phyloP scores from a whole-genome alignment of 2,329 filamentous ascomycete genomes.

The Colletotrichum tanaceti region DNA sequence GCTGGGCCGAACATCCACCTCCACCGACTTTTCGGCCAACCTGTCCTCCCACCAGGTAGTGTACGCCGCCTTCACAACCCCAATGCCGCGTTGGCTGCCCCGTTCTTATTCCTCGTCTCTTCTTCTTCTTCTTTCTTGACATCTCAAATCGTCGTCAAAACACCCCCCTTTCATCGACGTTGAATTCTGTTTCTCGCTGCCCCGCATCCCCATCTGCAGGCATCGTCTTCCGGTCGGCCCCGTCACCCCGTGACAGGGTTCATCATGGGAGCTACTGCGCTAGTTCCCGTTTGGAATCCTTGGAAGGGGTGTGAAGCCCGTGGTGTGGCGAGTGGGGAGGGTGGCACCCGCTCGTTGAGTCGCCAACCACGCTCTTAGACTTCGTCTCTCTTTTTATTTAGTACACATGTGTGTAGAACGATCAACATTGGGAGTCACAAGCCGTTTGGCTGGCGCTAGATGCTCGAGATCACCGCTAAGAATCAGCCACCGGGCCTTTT shows the following conservation, averaged over 20 bases:
- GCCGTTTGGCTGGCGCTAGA: slow-evolving; percentile 11
- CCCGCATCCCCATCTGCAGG: slow-evolving; percentile 40
- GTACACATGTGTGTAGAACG: slow-evolving; percentile 24
- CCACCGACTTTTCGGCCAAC: slow-evolving; percentile 38
- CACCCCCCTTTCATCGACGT: slow-evolving; percentile 36
- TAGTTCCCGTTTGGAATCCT: slow-evolving; percentile 40
- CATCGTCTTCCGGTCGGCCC: slow-evolving; percentile 33
- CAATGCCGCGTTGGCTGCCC: background rate
- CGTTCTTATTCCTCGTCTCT: background rate
- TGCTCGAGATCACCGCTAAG: background rate
- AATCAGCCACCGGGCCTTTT: slow-evolving; percentile 15
- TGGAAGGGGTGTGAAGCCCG: slow-evolving; percentile 36
- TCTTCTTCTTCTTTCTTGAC: background rate
- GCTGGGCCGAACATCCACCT: slow-evolving; percentile 35
- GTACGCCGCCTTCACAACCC: slow-evolving; percentile 8
- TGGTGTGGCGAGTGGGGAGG: slow-evolving; percentile 36
- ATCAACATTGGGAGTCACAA: slow-evolving; percentile 12
- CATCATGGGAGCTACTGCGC: slow-evolving; percentile 34
- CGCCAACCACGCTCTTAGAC: slow-evolving; percentile 31
- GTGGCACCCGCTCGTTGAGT: slow-evolving; percentile 18
- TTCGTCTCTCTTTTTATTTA: slow-evolving; percentile 3
- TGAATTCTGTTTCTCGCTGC: slow-evolving; percentile 33
- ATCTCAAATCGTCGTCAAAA: slow-evolving; percentile 19
- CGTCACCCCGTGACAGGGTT: slow-evolving; percentile 36
- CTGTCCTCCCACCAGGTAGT: slow-evolving; percentile 23